Evolutionary conservation across 2,329 filamentous ascomycete species (phyloP).

Genomic region (Cladosporium sp.): DNA sequence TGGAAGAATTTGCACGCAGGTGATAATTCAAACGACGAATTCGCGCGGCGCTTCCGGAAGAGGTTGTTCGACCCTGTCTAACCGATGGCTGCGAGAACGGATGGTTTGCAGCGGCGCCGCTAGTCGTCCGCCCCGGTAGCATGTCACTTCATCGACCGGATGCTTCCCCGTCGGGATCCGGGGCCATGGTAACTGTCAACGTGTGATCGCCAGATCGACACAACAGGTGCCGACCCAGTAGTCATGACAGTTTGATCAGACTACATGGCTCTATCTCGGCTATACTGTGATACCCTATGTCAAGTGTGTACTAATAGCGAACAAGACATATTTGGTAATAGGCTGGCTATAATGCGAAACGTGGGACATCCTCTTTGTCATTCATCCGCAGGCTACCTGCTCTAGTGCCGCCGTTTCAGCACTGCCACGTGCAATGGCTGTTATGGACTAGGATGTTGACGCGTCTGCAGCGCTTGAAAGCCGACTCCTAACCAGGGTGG

Average conservation of each 20-base stretch:
- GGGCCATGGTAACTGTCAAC: background rate
- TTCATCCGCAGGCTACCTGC: background rate
- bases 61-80: background rate
- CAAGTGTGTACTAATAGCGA: background rate
- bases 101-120: background rate
- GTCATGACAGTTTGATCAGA: background rate
- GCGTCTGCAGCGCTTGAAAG: constrained; percentile 11
- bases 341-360: background rate
- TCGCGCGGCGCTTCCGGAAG: background rate
- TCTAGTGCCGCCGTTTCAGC: background rate
- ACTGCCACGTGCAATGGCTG: background rate
- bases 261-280: background rate
- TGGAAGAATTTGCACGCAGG: too few relatives aligned
- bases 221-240: background rate
- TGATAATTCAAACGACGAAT: background rate
- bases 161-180: constrained; percentile 12
- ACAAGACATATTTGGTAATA: background rate
- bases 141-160: background rate
- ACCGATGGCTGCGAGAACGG: background rate
- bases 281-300: background rate
- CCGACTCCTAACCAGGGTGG: constrained; percentile 26
- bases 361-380: background rate
- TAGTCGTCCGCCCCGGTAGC: background rate
- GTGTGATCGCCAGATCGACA: constrained; percentile 12
- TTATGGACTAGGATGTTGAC: constrained; percentile 10